A percentile compares a stretch with the other conserved stretches of the same genome.
These are phyloP conservation scores for Ophiocordyceps polyrhachis-furcata DNA, from an alignment of 2,329 filamentous ascomycete genomes.

Conservation along the genomic window DNA sequence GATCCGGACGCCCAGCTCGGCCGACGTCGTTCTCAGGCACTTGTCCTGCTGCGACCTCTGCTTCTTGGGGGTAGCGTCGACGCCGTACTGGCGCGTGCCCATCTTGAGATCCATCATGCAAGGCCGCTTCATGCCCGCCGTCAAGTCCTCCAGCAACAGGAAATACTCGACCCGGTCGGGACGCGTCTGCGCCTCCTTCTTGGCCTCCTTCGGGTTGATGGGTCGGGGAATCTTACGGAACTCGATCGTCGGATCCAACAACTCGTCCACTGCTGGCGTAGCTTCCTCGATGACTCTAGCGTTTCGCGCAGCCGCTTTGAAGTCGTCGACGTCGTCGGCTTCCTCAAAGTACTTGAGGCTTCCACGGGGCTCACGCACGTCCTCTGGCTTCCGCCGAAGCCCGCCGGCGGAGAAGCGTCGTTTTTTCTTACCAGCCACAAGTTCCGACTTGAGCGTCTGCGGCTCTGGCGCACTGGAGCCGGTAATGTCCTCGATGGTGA, in stretches of 20 bases:
- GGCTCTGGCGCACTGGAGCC: slow-evolving; percentile 48
- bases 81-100: slow-evolving; percentile 91
- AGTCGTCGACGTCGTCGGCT: slow-evolving; percentile 64
- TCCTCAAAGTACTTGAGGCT: slow-evolving; percentile 82
- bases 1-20: slow-evolving; percentile 76
- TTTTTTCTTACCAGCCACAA: slow-evolving; percentile 27
- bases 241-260: slow-evolving; percentile 18
- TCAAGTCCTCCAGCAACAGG: slow-evolving; percentile 81
- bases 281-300: background rate
- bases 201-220: slow-evolving; percentile 43
- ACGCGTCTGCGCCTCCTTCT: slow-evolving; percentile 43
- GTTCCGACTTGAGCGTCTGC: slow-evolving; percentile 29
- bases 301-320: background rate
- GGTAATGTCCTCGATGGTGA: slow-evolving; percentile 33
- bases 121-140: slow-evolving; percentile 86
- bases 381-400: slow-evolving; percentile 52
- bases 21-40: slow-evolving; percentile 80
- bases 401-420: slow-evolving; percentile 79
- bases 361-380: slow-evolving; percentile 53
- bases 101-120: slow-evolving; percentile 98
- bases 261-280: background rate
- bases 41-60: slow-evolving; percentile 84
- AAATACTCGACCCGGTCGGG: slow-evolving; percentile 72
- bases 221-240: slow-evolving; percentile 34
- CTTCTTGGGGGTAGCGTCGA: slow-evolving; percentile 84